These are phyloP conservation scores for Apodospora peruviana DNA, from an alignment of 495 filamentous ascomycete genomes.

Conservation along the genomic window DNA sequence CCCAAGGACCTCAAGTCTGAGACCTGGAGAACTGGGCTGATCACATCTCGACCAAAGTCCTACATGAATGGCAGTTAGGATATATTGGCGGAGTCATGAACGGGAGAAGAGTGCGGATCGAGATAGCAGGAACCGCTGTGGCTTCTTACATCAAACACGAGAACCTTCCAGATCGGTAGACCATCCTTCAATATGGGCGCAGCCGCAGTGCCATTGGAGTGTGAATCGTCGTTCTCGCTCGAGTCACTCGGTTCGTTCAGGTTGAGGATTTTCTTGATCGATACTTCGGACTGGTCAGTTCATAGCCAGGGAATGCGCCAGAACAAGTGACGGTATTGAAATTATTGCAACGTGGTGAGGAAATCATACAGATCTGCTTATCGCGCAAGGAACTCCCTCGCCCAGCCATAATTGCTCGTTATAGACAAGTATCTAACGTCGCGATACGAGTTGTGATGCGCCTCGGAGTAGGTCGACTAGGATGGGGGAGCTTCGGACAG, in stretches of 20 bases:
- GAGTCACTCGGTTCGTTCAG: constrained; percentile 69
- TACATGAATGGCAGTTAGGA: constrained; percentile 20
- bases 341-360: not conserved
- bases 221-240: constrained; percentile 46
- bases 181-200: constrained; percentile 86
- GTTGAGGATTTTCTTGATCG: constrained; percentile 93
- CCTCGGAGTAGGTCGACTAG: constrained; percentile 4
- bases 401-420: constrained; percentile 33
- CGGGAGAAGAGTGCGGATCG: no score
- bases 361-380: constrained; percentile 90
- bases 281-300: constrained; percentile 50
- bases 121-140: constrained; percentile 1
- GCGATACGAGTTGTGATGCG: not conserved
- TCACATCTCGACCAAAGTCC: constrained; percentile 61
- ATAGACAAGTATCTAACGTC: not conserved
- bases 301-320: not conserved
- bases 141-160: constrained; percentile 23
- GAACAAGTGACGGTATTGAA: not conserved
- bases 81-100: not conserved
- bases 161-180: constrained; percentile 59
- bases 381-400: constrained; percentile 78
- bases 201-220: constrained; percentile 61
- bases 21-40: constrained; percentile 90
- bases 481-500: no score
- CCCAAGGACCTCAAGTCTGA: constrained; percentile 89